Conservation (phyloP, 768 basidiomycete genomes). For the Butyriboletus loyo region DNA sequence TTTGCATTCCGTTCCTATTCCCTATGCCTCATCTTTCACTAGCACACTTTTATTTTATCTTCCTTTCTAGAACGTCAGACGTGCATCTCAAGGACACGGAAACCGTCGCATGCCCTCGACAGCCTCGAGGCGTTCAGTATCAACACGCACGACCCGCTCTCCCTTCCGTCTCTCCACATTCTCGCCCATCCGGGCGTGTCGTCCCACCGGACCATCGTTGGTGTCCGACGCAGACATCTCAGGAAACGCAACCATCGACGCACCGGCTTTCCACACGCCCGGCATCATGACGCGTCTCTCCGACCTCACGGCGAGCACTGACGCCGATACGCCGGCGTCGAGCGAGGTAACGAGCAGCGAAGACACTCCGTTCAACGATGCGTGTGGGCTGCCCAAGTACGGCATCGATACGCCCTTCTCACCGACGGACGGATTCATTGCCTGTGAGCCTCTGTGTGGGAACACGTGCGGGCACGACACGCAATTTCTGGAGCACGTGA, state of each 20-base stretch:
- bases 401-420: constrained; percentile 7
- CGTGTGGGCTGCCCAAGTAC: constrained; percentile 14
- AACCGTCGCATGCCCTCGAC: constrained; percentile 23
- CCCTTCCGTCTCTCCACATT: constrained; percentile 25
- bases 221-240: not conserved
- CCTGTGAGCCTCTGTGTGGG: not conserved
- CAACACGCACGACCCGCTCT: constrained; percentile 6
- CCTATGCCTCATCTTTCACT: not conserved
- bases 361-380: constrained; percentile 23
- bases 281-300: constrained; percentile 15
- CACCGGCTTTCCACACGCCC: constrained; percentile 9
- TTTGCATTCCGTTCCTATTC: constrained; percentile 4
- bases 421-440: not conserved
- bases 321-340: constrained; percentile 9
- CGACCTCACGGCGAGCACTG: constrained; percentile 9
- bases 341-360: constrained; percentile 8
- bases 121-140: constrained; percentile 16
- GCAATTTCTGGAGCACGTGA: constrained; percentile 25
- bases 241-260: not conserved
- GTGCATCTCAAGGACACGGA: constrained; percentile 13
- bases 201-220: not conserved
- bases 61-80: constrained; percentile 20
- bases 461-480: constrained; percentile 3
- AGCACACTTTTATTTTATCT: not conserved
- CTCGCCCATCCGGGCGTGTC: constrained; percentile 9